Conservation (phyloP, 441 rosid genomes). For the Gossypium aridum region DNA sequence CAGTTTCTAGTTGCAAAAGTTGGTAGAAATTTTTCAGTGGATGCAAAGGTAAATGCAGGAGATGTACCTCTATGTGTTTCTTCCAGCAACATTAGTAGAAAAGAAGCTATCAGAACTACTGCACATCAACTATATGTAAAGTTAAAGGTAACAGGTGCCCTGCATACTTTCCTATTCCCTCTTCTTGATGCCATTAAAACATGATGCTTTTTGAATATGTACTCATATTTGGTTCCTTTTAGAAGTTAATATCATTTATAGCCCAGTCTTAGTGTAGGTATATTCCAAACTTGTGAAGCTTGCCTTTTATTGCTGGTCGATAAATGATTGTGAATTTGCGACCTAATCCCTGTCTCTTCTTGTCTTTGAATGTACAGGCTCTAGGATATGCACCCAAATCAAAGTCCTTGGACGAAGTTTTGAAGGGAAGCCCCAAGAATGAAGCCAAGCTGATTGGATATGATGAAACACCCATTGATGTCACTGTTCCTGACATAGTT, state of each 20-base stretch:
- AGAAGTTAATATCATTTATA: not conserved
- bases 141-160: constrained; percentile 56
- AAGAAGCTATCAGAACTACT: constrained; percentile 56
- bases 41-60: constrained; percentile 41
- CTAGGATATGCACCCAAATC: constrained; percentile 43
- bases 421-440: constrained; percentile 41
- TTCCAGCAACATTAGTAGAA: constrained; percentile 49
- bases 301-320: constrained; percentile 3
- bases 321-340: constrained; percentile 1
- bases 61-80: constrained; percentile 34
- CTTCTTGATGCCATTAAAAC: constrained; percentile 6
- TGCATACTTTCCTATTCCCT: not conserved
- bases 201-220: constrained; percentile 3
- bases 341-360: constrained; percentile 10
- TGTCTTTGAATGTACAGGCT: constrained; percentile 39
- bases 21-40: constrained; percentile 40
- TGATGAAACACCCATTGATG: constrained; percentile 61
- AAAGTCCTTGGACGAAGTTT: constrained; percentile 52
- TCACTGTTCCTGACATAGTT: constrained; percentile 25
- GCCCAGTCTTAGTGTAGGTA: not conserved
- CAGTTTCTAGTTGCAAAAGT: constrained; percentile 27
- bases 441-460: constrained; percentile 83
- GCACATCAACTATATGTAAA: constrained; percentile 37
- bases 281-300: not conserved
- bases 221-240: not conserved